A percentile compares a stretch with the other conserved stretches of the same genome.
These are phyloP conservation scores for Chaetomiaceae sp. DNA, from an alignment of 2,329 filamentous ascomycete genomes.

Conservation along the genomic window DNA sequence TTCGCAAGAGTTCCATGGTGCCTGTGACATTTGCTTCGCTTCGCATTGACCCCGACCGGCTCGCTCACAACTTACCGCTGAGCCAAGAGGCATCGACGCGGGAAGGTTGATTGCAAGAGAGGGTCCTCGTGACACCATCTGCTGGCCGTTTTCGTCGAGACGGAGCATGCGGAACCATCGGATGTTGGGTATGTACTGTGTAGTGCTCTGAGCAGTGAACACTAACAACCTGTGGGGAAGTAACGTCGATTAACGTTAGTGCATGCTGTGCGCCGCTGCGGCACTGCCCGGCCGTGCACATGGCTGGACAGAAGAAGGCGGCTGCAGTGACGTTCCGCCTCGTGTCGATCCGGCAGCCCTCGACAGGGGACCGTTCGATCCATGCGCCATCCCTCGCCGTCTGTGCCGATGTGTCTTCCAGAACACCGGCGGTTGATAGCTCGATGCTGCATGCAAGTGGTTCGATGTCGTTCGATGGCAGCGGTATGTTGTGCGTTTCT, in stretches of 20 bases:
- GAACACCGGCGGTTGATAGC: constrained; percentile 11
- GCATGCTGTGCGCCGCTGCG: no score
- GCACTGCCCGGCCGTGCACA: constrained; percentile 11
- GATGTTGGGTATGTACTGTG: no score
- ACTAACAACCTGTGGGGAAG: no score
- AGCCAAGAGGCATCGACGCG: constrained; percentile 14
- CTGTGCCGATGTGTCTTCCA: constrained; percentile 8
- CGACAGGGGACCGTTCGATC: constrained; percentile 26
- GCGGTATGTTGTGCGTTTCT: neutral
- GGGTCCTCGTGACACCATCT: no score
- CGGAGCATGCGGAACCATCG: no score
- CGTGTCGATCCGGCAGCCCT: constrained; percentile 21
- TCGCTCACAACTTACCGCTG: constrained; percentile 15
- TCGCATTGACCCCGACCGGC: constrained; percentile 24
- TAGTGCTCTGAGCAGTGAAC: no score
- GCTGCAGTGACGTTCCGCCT: constrained; percentile 15
- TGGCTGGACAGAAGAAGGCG: constrained; percentile 15
- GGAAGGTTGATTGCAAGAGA: neutral
- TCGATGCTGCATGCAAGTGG: constrained; percentile 17
- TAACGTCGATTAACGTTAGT: no score
- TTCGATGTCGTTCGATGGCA: constrained; percentile 29
- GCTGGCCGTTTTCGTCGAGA: no score
- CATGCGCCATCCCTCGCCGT: constrained; percentile 18
- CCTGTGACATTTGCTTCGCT: constrained; percentile 27
- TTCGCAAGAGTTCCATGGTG: constrained; percentile 31